Base-by-base conservation (phyloP, 768 basidiomycete species). In the Boletus reticuloceps region DNA sequence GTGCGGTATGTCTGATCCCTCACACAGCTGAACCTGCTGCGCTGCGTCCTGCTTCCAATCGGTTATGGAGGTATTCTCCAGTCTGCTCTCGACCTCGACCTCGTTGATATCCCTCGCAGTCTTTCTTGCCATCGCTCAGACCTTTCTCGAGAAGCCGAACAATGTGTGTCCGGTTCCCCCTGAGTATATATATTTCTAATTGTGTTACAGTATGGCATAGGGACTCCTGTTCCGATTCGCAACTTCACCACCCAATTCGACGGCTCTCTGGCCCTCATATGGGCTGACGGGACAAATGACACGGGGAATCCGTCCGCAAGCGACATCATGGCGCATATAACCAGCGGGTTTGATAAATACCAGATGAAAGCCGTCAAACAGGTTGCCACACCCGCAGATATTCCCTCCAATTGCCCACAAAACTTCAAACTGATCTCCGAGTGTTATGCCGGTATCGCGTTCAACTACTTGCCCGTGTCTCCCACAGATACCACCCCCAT, bases 341-440 rank as follows among this genome's bases (percentile, higher is more conserved):
- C 84, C 1, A 65, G 72, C 17, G 74, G 75, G 3, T 86, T 89
- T 59, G 72, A 72, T 13, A 50, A 71, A 0, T 54, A 61, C 19
- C 86, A 90, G 64, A 71, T 75, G 2, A 64, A 62, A 5, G 74
- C 74, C 3, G 77, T 92, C 36, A 74, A 75, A 51, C 70, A 84
- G 63, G 75, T 85, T 12, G 65, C 68, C 31, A 75, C 72, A 27
- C 73, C 77, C 0, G 64, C 69, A 5, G 79, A 82, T 25, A 83
- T 92, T 14, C 77, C 81, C 0, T 58, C 72, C 0, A 66, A 72
- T 34, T 92, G 90, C 64, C 88, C 83, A 9, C 82, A 87, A 64
- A 92, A 91, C 71, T 90, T 88, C 72, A 84, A 87, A 47, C 61
- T 77, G 9, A 77, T 82, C 48, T 89, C 88, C 3, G 74, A 82